Evolutionary conservation across 1,284 basidiomycete species (phyloP).

Genomic region (Rhodofomes roseus): DNA sequence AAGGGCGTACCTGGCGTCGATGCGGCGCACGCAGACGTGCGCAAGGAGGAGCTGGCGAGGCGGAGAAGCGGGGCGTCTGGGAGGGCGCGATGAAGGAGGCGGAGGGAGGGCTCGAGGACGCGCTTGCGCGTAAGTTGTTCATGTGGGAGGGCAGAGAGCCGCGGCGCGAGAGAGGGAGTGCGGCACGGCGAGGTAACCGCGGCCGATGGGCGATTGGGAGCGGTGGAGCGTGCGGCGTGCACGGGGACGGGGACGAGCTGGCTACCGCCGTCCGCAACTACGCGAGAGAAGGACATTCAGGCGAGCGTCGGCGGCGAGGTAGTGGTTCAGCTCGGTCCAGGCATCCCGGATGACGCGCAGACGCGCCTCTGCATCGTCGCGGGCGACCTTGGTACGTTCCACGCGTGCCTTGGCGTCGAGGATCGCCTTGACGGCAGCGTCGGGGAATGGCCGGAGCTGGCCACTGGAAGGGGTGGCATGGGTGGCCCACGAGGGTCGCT

Average conservation of each 20-base stretch:
- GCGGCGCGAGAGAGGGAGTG: conserved; percentile 20
- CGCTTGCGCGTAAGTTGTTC: conserved; percentile 32
- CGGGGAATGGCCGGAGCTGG: conserved; percentile 17
- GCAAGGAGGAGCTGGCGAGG: conserved; percentile 10
- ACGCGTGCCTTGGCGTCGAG: conserved; percentile 47
- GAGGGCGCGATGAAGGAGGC: conserved; percentile 42
- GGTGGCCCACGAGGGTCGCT: conserved; percentile 10
- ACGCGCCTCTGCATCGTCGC: conserved; percentile 55
- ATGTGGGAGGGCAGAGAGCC: conserved; percentile 2
- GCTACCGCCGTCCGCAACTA: conserved; percentile 42
- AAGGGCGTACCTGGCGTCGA: conserved; percentile 13
- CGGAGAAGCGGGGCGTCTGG: conserved; percentile 41
- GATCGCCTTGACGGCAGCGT: conserved; percentile 33
- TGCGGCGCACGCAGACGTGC: conserved; percentile 5
- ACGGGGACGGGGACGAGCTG: conserved; percentile 32
- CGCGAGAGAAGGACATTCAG: conserved; percentile 42
- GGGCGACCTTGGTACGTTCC: conserved; percentile 44
- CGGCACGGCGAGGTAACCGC: conserved; percentile 21
- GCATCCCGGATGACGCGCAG: conserved; percentile 44
- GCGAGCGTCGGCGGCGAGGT: conserved; percentile 50
- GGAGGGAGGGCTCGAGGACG: conserved; percentile 47
- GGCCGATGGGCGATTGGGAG: conserved; percentile 18
- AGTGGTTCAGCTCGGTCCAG: conserved; percentile 52
- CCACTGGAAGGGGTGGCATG: conserved; percentile 10
- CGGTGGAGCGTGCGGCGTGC: conserved; percentile 21